Conservation (phyloP, 106 monocot genomes). For the Allium cepa region DNA sequence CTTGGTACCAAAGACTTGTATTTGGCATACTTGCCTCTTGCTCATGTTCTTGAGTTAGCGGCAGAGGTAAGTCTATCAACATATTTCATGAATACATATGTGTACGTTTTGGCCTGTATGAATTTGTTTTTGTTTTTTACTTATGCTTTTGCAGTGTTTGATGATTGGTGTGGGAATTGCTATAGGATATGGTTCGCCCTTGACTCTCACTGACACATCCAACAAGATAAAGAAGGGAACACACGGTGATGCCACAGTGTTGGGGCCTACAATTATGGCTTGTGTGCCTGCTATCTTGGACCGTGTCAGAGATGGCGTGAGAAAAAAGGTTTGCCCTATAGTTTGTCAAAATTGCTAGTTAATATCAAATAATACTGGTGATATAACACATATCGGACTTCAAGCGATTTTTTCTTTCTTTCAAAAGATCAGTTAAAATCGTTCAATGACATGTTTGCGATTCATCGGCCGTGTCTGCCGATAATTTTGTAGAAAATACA, state of each 20-base stretch:
- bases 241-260: slow-evolving; percentile 85
- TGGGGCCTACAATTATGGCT: slow-evolving; percentile 86
- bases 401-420: no score
- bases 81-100: neutral
- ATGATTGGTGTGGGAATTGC: slow-evolving; percentile 74
- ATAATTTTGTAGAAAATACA: no score
- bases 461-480: no score
- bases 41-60: slow-evolving; percentile 98
- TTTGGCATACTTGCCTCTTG: slow-evolving; percentile 91
- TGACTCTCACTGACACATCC: slow-evolving; percentile 99
- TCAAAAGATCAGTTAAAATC: no score
- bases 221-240: slow-evolving; percentile 97
- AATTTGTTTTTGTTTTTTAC: neutral
- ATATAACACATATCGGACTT: no score
- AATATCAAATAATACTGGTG: no score
- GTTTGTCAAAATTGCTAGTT: no score
- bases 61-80: slow-evolving; percentile 63
- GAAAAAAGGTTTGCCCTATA: slow-evolving; percentile 59
- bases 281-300: slow-evolving; percentile 98
- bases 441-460: no score
- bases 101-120: neutral
- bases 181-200: slow-evolving; percentile 93
- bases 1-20: slow-evolving; percentile 83
- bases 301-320: slow-evolving; percentile 89
- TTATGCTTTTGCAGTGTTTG: slow-evolving; percentile 46